These are phyloP conservation scores for Metschnikowia kunwiensis DNA, from an alignment of 805 yeast species.

Conservation along the genomic window DNA sequence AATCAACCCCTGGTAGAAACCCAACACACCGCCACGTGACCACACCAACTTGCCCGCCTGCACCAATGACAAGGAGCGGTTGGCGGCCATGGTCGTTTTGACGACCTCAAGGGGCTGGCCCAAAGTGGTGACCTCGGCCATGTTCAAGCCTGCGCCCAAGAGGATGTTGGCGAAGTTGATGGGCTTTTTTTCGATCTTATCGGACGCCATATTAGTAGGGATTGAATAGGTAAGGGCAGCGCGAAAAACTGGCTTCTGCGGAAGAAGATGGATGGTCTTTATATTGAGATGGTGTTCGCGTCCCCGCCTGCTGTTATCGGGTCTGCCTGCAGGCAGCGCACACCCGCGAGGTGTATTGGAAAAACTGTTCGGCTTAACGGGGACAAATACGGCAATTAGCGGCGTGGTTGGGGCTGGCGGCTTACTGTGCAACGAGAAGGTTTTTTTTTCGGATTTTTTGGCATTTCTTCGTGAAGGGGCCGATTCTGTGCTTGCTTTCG, in stretches of 20 bases:
- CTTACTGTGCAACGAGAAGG: no score
- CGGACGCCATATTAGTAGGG: background rate
- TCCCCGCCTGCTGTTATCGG: no score
- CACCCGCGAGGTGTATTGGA: no score
- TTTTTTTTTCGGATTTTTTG: no score
- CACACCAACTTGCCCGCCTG: constrained; percentile 75
- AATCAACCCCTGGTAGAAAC: constrained; percentile 94
- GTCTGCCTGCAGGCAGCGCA: no score
- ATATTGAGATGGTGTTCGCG: background rate
- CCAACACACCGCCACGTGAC: constrained; percentile 89
- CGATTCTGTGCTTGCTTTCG: no score
- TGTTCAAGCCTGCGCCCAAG: constrained; percentile 88
- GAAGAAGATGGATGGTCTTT: background rate
- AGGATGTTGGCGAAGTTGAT: constrained; percentile 84
- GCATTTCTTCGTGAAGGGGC: no score
- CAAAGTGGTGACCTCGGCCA: constrained; percentile 79
- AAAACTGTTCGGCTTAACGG: no score
- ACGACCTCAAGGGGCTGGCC: constrained; percentile 97
- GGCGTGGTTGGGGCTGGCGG: no score
- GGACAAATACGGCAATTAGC: no score
- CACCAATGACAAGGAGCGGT: constrained; percentile 65
- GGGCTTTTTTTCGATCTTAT: constrained; percentile 68
- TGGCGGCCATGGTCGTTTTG: constrained; percentile 98
- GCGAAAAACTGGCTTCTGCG: background rate
- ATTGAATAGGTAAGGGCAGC: no score